Evolutionary conservation across 1,284 basidiomycete genomes (phyloP).

Genomic region (Trichosporon sp.): DNA sequence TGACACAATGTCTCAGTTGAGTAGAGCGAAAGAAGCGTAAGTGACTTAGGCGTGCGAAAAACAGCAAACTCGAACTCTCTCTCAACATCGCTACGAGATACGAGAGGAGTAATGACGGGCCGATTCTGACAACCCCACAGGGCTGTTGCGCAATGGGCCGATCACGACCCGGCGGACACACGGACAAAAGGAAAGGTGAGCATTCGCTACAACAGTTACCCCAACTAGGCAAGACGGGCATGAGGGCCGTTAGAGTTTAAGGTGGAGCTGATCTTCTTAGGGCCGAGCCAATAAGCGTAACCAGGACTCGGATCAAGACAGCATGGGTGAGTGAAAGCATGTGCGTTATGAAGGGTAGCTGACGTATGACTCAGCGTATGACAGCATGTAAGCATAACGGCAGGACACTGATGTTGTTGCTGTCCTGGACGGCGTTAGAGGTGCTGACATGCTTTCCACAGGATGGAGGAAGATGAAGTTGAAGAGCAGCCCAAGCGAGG

Average conservation of each 20-base stretch:
- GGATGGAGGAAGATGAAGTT: constrained; percentile 8
- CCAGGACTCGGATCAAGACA: constrained; percentile 64
- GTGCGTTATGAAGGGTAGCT: neutral
- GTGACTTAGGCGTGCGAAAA: constrained; percentile 4
- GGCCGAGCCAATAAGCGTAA: constrained; percentile 42
- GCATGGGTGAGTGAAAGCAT: constrained; percentile 60
- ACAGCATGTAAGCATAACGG: constrained; percentile 14
- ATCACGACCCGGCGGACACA: neutral
- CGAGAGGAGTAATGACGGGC: neutral
- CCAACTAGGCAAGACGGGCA: neutral
- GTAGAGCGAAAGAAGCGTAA: constrained; percentile 13
- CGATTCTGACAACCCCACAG: constrained; percentile 1
- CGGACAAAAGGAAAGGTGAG: constrained; percentile 3
- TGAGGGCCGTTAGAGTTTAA: neutral
- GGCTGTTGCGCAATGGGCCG: constrained; percentile 2
- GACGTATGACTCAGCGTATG: constrained; percentile 1
- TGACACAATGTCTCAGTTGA: constrained; percentile 7
- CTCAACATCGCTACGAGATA: too few relatives aligned
- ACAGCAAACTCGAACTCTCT: neutral
- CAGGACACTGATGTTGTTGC: too few relatives aligned
- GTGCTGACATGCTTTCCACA: neutral
- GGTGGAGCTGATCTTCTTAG: neutral
- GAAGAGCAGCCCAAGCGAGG: neutral
- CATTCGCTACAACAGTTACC: neutral
- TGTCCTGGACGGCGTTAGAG: neutral